Percentiles rank a stretch among this genome's conserved stretches.
Conservation (phyloP, 2,329 filamentous ascomycete species). For the Nothophoma quercina region DNA sequence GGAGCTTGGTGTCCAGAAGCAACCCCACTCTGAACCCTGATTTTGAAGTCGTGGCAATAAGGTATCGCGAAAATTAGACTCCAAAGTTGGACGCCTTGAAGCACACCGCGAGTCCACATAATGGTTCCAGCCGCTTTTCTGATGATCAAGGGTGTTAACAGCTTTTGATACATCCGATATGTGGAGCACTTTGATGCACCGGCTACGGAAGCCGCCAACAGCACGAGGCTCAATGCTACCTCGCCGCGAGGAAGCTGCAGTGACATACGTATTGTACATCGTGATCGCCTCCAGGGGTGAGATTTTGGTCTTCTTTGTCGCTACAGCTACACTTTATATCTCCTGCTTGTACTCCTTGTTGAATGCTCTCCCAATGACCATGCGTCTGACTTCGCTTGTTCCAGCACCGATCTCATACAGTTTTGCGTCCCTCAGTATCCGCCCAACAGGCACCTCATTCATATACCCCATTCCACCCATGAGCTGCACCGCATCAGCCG, state of each 20-base stretch:
- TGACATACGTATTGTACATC: too few relatives aligned
- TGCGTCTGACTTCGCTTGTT: conserved; percentile 89
- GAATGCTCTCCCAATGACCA: conserved; percentile 92
- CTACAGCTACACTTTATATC: conserved; percentile 18
- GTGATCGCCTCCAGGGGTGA: too few relatives aligned
- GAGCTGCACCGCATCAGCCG: conserved; percentile 88
- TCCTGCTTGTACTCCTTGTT: conserved; percentile 75
- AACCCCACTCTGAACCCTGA: not conserved
- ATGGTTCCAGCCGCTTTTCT: not conserved
- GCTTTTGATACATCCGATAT: not conserved
- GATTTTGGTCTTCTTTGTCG: too few relatives aligned
- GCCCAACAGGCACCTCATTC: conserved; percentile 90
- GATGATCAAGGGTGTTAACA: not conserved
- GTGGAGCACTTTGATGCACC: too few relatives aligned
- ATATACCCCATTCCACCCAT: conserved; percentile 96
- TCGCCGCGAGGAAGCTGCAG: too few relatives aligned
- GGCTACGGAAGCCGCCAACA: not conserved
- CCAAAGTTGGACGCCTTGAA: not conserved
- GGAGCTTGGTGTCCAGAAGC: not conserved
- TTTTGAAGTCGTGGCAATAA: not conserved
- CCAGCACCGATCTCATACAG: conserved; percentile 97
- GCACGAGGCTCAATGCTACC: too few relatives aligned
- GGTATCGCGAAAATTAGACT: too few relatives aligned
- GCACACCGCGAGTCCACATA: not conserved
- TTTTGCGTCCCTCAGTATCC: conserved; percentile 79